Base-by-base conservation (phyloP, 768 basidiomycete genomes). In the Coprinopsis cinerea region DNA sequence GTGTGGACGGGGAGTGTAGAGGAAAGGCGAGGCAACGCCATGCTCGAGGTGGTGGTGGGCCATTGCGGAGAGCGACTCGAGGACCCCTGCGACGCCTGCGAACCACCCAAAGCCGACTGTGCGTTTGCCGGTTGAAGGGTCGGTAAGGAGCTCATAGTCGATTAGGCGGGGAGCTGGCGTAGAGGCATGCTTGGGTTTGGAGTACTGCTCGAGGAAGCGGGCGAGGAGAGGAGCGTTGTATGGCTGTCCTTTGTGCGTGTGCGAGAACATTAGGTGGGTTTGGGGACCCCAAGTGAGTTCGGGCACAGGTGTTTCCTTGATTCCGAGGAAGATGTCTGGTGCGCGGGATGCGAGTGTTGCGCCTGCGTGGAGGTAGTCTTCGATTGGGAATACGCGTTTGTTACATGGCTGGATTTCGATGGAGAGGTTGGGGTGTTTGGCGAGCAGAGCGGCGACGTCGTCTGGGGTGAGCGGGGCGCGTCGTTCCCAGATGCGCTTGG, bases 41-140 rank as follows among this genome's bases (percentile, higher is more conserved):
- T 81, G 69, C 59, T 87, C 79, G 4, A 95, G 74, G 57, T 92
- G 81, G 30, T 32, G 30, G 7, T 15, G 13, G 48, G 18, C 22
- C 32, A 35, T 49, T 23, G 37, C 1, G 20, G 17, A 51, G 41
- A 30, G 7, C 11, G 6, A 17, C 10, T 11, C 7, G 36, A 39
- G 42, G 22, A 20, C 2, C 13, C 44, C 57, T 79, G 44, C 51
- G 90, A 89, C 86, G 65, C 93, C 93, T 0, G 93, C 93, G 57
- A 85, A 91, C 83, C 84, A 92, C 1, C 92, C 93, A 68, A 96
- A 95, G 0, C 85, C 92, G 15, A 93, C 89, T 0, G 85, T 87
- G 18, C 93, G 72, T 62, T 86, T 86, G 2, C 84, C 87, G 22
- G 45, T 55, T 2, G 62, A n/a, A n/a, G n/a, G 63, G 30, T 74